Evolutionary conservation across 805 yeast genomes (phyloP), one percentile per base, ranked within the genome.

Genomic region (Candida alai): DNA sequence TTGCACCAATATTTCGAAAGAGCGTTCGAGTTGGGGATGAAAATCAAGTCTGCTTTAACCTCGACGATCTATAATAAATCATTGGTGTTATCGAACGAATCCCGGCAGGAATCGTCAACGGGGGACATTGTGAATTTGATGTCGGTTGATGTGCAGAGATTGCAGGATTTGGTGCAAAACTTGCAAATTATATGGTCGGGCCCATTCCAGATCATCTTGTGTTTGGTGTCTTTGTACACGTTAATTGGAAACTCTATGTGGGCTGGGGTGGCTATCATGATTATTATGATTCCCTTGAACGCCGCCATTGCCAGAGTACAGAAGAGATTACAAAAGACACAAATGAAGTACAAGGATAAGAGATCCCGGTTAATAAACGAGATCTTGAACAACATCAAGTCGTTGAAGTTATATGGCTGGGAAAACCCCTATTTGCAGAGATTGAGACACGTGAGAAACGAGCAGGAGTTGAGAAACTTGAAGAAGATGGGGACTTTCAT

Each of bases 341-440:
- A 88, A 61, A 93, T 93, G 97, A 74, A 74, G 44, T 75, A 76
- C 51, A 90, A 93, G 58, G 99, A 93, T 62, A 84, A 82, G 56
- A 80, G 99, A 67, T 84, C 96, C 8, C 78, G 96, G 46, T 67
- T 89, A 28, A 83, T 87, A 36, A 79, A 86, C 41, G 97, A 90
- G 56, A 84, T 90, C 36, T 70, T 90, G 56, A 86, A 85, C 56
- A 90, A 89, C 52, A 86, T 93, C 57, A 90, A 88, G 63, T 86
- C 96, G 9, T 69, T 93, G 55, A 93, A 93, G 57, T 70, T 94
- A 32, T 93, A 93, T 52, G 95, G 94, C 2, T 93, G 99, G 99
- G 99, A 93, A 62, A 64, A 56, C 20, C 95, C 97, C 3, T 88
- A 86, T 55, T 74, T 76, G 51, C 73, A 70, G 19, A 83, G 82